These are phyloP conservation scores for Corymbia maculata DNA, from an alignment of 345 rosid genomes.

Conservation along the genomic window DNA sequence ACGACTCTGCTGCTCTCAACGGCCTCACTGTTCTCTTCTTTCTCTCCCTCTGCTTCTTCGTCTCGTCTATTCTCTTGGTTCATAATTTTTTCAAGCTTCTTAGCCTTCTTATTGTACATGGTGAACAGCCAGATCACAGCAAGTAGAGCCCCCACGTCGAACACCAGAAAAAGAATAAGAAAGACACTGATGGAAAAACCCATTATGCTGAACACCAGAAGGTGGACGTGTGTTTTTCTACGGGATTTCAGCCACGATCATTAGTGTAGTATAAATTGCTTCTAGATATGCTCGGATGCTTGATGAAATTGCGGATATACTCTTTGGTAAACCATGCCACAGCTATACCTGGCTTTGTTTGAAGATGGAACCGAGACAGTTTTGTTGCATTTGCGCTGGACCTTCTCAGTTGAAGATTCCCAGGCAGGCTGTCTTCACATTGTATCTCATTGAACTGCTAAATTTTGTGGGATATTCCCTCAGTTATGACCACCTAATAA, in stretches of 20 bases:
- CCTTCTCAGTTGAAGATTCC: conserved; percentile 11
- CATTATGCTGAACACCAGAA: conserved; percentile 1
- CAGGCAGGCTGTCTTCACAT: background rate
- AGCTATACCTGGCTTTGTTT: conserved; percentile 4
- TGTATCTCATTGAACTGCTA: background rate
- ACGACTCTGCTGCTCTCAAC: background rate
- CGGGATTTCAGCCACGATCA: background rate
- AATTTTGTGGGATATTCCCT: background rate
- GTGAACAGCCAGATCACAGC: conserved; percentile 21
- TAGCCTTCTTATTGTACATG: conserved; percentile 17
- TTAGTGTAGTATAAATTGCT: background rate
- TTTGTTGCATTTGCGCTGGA: background rate
- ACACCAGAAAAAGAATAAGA: conserved; percentile 5
- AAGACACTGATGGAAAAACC: background rate
- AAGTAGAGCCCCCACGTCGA: conserved; percentile 18
- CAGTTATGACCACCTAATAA: background rate
- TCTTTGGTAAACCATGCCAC: background rate
- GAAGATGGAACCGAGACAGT: conserved; percentile 15
- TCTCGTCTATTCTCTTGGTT: background rate
- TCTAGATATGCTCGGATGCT: background rate
- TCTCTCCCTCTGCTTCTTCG: background rate
- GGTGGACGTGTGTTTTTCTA: background rate
- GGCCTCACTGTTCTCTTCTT: background rate
- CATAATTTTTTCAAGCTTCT: conserved; percentile 5
- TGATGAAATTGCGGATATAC: conserved; percentile 5